These are phyloP conservation scores for Phytopythium chamaehyphon DNA, from an alignment of 352 stramenopile genomes.

Conservation along the genomic window DNA sequence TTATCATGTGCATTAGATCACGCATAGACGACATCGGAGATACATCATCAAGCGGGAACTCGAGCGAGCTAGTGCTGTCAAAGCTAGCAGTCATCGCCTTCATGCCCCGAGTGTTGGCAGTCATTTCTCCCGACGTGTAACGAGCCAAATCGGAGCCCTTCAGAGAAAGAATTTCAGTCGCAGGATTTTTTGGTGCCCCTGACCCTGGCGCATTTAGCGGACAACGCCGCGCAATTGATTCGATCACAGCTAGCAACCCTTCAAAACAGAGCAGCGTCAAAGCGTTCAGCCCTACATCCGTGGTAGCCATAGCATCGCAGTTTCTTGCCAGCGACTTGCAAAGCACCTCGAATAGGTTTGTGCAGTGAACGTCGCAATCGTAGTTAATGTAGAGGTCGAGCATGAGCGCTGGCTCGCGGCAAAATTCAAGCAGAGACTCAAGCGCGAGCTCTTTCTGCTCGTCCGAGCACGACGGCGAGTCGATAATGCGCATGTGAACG, in stretches of 20 bases:
- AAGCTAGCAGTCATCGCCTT: conserved; percentile 16
- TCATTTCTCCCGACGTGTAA: conserved; percentile 37
- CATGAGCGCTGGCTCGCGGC: conserved; percentile 96
- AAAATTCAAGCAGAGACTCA: conserved; percentile 97
- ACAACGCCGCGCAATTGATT: conserved; percentile 89
- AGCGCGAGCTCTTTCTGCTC: conserved; percentile 86
- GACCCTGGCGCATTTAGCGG: conserved; percentile 35
- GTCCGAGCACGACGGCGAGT: conserved; percentile 75
- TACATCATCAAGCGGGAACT: conserved; percentile 71
- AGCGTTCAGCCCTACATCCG: conserved; percentile 56
- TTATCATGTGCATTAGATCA: conserved; percentile 81
- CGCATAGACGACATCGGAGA: conserved; percentile 81
- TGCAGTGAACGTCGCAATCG: conserved; percentile 98
- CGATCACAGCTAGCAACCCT: conserved; percentile 91
- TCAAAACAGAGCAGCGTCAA: conserved; percentile 73
- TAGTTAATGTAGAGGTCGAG: conserved; percentile 99
- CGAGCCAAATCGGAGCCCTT: conserved; percentile 65
- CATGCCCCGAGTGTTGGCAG: conserved; percentile 11
- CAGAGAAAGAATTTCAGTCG: conserved; percentile 33
- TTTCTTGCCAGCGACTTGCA: conserved; percentile 91
- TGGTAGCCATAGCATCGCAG: conserved; percentile 67
- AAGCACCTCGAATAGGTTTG: conserved; percentile 98
- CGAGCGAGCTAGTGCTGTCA: conserved; percentile 16
- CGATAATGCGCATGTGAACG: conserved; percentile 95
- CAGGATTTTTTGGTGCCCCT: conserved; percentile 14